Evolutionary conservation across 306 rosid species (phyloP).

Genomic region (Quercus bicolor): DNA sequence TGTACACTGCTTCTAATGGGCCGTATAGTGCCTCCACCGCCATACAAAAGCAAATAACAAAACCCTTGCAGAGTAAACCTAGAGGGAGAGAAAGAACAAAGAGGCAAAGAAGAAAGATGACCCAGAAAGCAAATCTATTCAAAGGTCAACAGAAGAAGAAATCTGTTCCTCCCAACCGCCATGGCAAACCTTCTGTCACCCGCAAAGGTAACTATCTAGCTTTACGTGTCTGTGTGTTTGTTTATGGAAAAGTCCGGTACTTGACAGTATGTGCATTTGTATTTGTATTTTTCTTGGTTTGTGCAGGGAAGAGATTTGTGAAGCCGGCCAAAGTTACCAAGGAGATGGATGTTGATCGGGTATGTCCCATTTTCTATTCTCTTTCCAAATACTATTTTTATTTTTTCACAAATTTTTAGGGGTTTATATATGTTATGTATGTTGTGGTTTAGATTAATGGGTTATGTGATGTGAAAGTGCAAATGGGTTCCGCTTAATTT

Average conservation of each 20-base stretch:
- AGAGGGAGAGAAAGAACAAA: neutral
- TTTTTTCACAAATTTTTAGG: neutral
- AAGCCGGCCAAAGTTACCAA: no score
- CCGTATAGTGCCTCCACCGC: no score
- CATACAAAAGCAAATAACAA: no score
- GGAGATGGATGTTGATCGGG: no score
- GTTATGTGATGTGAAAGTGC: neutral
- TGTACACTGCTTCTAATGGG: no score
- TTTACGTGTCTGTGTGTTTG: no score
- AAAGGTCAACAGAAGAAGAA: constrained; percentile 79
- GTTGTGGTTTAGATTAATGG: neutral
- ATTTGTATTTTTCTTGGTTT: constrained; percentile 28
- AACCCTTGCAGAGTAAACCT: no score
- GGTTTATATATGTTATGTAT: neutral
- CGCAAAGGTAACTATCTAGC: no score
- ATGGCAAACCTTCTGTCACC: no score
- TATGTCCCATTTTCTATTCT: constrained; percentile 11
- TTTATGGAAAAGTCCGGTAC: no score
- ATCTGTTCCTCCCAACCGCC: constrained; percentile 20
- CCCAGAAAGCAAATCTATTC: constrained; percentile 67
- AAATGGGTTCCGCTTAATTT: neutral
- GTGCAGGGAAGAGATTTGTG: no score
- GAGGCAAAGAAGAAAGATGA: constrained; percentile 37
- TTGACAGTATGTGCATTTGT: no score
- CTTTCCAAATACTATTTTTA: neutral